Base-by-base conservation (phyloP, 2,329 filamentous ascomycete species). In the Neofusicoccum ribis region DNA sequence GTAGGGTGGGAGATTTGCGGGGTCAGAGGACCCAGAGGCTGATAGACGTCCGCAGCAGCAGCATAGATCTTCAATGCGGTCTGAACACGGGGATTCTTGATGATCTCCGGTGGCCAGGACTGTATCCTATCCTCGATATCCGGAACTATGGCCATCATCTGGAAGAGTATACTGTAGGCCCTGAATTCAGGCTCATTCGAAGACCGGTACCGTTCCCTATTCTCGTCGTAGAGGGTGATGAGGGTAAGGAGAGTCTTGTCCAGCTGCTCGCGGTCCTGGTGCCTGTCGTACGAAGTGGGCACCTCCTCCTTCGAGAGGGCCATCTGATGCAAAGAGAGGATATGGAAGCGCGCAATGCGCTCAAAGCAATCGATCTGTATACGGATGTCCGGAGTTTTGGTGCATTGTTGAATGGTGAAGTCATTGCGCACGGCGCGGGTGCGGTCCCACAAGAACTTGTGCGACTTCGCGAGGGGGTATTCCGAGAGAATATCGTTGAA, bases 361-460 rank as follows among this genome's bases (percentile, higher is more conserved):
- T 89, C 87, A 56, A 86, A 83, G 69, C 86, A 88, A 23, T 84
- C 83, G 6, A 89, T 84, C 4, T 86, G 84, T 20, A 84, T 81
- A 52, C 78, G 75, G 41, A 89, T 80, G 70, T 88, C 84, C n/a
- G 80, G 77, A n/a, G 78, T 73, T 67, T 83, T 84, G 7, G 82
- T 84, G 65, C 88, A 76, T 70, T 86, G 84, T 72, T 88, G 86
- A 20, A 88, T 87, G 2, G 85, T 86, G 59, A 89, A 86, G 72
- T 89, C 87, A 70, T 89, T 89, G 46, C 87, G 83, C 65, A 89
- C 84, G 5, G 85, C 86, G 52, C 87, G 82, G 39, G 86, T 88
- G 17, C 87, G 82, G 71, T 89, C 87, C 87, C 87, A 89, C 31
- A 89, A 82, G 72, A 88, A 89, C 67, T 84, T 83, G 70, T 89